Conservation (phyloP, 2,329 filamentous ascomycete species). For the Aspergillus sp. region DNA sequence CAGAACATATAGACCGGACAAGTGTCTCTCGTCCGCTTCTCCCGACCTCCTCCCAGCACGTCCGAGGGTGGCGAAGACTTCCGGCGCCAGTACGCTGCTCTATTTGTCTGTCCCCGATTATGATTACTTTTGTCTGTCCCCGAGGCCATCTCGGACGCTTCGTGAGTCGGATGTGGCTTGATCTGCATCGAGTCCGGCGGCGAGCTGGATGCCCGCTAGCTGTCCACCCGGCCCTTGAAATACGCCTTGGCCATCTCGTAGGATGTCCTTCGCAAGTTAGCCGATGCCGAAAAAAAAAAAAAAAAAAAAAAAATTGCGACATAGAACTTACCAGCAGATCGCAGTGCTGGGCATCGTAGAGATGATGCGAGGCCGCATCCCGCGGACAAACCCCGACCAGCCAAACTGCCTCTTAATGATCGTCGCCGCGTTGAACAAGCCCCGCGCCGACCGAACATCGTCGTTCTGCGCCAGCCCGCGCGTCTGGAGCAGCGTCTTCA, state of each 20-base stretch:
- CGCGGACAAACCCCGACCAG: constrained; percentile 80
- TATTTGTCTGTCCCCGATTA: too few relatives aligned
- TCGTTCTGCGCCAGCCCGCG: constrained; percentile 71
- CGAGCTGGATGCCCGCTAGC: constrained; percentile 10
- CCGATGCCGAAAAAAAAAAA: too few relatives aligned
- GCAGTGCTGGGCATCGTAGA: constrained; percentile 98
- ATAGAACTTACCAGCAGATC: constrained; percentile 78
- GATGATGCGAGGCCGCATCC: constrained; percentile 79
- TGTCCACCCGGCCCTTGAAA: constrained; percentile 42
- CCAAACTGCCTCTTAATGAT: constrained; percentile 80
- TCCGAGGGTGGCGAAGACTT: too few relatives aligned
- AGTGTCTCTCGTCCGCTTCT: neutral
- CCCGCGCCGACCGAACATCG: constrained; percentile 76
- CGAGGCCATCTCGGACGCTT: too few relatives aligned
- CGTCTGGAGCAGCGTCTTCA: constrained; percentile 95
- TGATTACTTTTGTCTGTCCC: too few relatives aligned
- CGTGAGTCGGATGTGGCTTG: too few relatives aligned
- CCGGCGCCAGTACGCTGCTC: too few relatives aligned
- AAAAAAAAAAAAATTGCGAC: too few relatives aligned
- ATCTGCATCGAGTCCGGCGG: constrained; percentile 1
- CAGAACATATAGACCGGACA: constrained; percentile 1
- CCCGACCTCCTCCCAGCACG: too few relatives aligned
- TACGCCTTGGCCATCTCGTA: constrained; percentile 62
- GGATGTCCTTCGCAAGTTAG: constrained; percentile 41
- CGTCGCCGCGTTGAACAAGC: constrained; percentile 66